Evolutionary conservation across 148 eudicot species (phyloP).

Genomic region (Polygonum maritimum): DNA sequence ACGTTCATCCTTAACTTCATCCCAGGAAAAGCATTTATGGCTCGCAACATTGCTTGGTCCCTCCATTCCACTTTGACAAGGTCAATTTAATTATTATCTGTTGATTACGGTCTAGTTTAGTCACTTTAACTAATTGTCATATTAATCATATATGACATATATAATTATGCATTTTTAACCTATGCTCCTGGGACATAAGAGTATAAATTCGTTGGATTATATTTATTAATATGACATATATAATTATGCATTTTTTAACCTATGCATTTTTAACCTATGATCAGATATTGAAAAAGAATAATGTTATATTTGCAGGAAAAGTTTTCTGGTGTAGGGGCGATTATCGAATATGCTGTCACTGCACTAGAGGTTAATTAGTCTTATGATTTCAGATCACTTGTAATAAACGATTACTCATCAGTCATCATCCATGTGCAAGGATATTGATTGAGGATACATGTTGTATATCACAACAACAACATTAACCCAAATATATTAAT

Average conservation of each 20-base stretch:
- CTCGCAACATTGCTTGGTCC: slow-evolving; percentile 33
- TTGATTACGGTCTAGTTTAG: too few relatives aligned
- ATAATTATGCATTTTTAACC: too few relatives aligned
- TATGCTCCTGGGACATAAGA: too few relatives aligned
- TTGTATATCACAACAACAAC: too few relatives aligned
- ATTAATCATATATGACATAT: too few relatives aligned
- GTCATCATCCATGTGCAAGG: neutral
- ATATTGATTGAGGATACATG: too few relatives aligned
- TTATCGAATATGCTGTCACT: slow-evolving; percentile 23
- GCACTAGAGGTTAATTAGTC: slow-evolving; percentile 7
- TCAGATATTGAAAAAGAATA: too few relatives aligned
- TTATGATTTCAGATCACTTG: neutral
- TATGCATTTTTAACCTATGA: neutral
- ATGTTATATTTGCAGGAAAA: neutral
- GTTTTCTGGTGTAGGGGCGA: slow-evolving; percentile 17
- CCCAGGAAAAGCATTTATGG: slow-evolving; percentile 31
- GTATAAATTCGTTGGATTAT: too few relatives aligned
- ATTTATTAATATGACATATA: too few relatives aligned
- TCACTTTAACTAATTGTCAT: too few relatives aligned
- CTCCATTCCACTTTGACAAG: slow-evolving; percentile 18
- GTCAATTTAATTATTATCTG: neutral
- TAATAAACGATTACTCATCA: neutral
- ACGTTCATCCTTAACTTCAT: slow-evolving; percentile 20
- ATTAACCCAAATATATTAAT: too few relatives aligned
- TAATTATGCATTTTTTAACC: too few relatives aligned